phyloP scores from a whole-genome alignment of 805 yeast genomes.

The Ogataea polymorpha region DNA sequence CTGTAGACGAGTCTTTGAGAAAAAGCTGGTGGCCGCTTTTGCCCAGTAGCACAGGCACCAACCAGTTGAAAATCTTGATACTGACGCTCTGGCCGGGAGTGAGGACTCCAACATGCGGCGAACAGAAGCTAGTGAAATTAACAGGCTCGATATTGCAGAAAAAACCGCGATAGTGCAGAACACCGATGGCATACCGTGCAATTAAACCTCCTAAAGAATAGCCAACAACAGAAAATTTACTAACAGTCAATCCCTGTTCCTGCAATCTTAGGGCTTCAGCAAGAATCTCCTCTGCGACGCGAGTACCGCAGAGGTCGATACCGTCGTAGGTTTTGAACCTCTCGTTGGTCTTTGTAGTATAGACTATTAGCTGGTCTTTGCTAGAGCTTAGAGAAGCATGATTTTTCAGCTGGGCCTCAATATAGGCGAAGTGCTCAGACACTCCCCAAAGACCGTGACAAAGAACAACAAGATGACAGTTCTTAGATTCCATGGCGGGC shows the following conservation, averaged over 20 bases:
- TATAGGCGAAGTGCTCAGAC: slow-evolving; percentile 60
- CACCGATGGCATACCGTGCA: slow-evolving; percentile 77
- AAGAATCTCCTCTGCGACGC: slow-evolving; percentile 68
- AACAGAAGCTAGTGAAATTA: slow-evolving; percentile 57
- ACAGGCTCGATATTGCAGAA: slow-evolving; percentile 57
- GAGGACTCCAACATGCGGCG: slow-evolving; percentile 68
- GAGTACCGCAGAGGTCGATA: slow-evolving; percentile 75
- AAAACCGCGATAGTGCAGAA: slow-evolving; percentile 49
- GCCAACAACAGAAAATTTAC: slow-evolving; percentile 75
- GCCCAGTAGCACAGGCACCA: slow-evolving; percentile 66
- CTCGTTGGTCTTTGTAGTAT: slow-evolving; percentile 56
- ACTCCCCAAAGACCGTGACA: slow-evolving; percentile 76
- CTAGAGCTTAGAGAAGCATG: slow-evolving; percentile 25
- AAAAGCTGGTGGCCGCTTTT: slow-evolving; percentile 75
- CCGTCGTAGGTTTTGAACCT: slow-evolving; percentile 86
- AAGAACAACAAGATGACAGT: slow-evolving; percentile 56
- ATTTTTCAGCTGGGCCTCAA: slow-evolving; percentile 45
- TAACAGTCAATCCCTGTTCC: slow-evolving; percentile 38
- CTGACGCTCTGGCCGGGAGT: slow-evolving; percentile 55
- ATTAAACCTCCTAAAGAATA: slow-evolving; percentile 89
- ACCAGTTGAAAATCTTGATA: slow-evolving; percentile 53
- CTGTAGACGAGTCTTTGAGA: slow-evolving; percentile 41
- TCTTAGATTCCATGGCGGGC: slow-evolving; percentile 15
- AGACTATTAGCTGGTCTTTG: slow-evolving; percentile 37
- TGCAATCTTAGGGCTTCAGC: slow-evolving; percentile 31